Evolutionary conservation across 768 basidiomycete species (phyloP).

Genomic region (Termitomyces sp.): DNA sequence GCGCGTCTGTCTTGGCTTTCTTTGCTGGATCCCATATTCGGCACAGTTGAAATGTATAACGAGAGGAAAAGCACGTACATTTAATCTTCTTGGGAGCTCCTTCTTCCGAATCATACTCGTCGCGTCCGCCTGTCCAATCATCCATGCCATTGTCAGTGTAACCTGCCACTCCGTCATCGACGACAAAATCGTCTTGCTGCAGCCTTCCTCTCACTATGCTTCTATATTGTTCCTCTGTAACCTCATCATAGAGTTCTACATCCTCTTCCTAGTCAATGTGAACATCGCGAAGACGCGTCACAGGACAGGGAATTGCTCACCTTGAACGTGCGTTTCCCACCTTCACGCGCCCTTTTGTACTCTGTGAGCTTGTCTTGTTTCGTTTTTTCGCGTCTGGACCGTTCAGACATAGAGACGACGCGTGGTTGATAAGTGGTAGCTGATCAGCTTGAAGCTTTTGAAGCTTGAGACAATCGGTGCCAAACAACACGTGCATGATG

Average conservation of each 20-base stretch:
- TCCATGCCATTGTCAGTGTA: slow-evolving; percentile 98
- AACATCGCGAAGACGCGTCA: slow-evolving; percentile 3
- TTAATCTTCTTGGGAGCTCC: slow-evolving; percentile 42
- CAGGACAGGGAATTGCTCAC: neutral
- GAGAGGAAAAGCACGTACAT: slow-evolving; percentile 22
- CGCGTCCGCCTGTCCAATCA: slow-evolving; percentile 69
- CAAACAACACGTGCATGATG: slow-evolving; percentile 5
- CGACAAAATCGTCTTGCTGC: slow-evolving; percentile 88
- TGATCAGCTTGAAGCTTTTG: neutral
- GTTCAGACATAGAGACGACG: slow-evolving; percentile 28
- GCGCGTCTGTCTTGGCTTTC: slow-evolving; percentile 32
- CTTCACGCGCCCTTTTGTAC: slow-evolving; percentile 13
- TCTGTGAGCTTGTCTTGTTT: slow-evolving; percentile 15
- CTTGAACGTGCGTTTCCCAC: slow-evolving; percentile 12
- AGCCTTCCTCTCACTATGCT: slow-evolving; percentile 79
- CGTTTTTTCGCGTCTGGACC: slow-evolving; percentile 31
- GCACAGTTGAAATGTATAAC: neutral
- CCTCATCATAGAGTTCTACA: slow-evolving; percentile 77
- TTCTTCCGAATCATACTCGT: slow-evolving; percentile 51
- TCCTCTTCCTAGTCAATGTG: slow-evolving; percentile 43
- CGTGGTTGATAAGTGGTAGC: neutral
- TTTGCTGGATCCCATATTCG: slow-evolving; percentile 19
- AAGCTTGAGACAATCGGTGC: neutral
- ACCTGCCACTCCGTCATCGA: slow-evolving; percentile 86
- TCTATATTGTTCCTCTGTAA: slow-evolving; percentile 85